Evolutionary conservation across 2,329 filamentous ascomycete genomes (phyloP).

Genomic region (Ophiocordyceps camponoti-leonardi): DNA sequence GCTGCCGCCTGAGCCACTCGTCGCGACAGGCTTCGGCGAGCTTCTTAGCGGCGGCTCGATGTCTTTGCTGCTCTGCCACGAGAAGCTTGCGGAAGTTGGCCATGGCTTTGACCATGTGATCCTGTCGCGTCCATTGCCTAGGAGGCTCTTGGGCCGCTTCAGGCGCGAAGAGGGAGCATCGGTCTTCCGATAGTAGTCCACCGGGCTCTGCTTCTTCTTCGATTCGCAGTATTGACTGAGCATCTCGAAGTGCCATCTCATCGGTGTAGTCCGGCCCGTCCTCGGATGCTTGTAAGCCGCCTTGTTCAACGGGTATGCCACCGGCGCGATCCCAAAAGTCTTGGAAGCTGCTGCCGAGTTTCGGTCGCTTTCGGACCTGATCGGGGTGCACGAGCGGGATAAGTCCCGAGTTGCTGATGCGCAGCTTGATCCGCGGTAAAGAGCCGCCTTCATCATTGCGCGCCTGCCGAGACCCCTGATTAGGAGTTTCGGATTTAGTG

Average conservation of each 20-base stretch:
- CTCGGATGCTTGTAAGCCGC: conserved; percentile 36
- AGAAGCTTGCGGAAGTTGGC: conserved; percentile 68
- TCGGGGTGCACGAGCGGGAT: conserved; percentile 44
- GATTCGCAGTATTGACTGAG: conserved; percentile 48
- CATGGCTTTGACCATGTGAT: conserved; percentile 69
- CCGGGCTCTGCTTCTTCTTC: conserved; percentile 59
- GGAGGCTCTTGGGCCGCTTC: conserved; percentile 57
- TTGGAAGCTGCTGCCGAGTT: conserved; percentile 34
- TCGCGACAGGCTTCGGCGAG: conserved; percentile 64
- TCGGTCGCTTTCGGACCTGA: conserved; percentile 34
- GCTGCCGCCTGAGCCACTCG: conserved; percentile 56
- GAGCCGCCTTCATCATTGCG: conserved; percentile 10
- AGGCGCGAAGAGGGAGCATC: conserved; percentile 56
- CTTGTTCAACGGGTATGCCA: conserved; percentile 36
- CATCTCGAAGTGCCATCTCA: conserved; percentile 50
- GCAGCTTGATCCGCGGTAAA: conserved; percentile 31
- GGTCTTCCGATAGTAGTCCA: conserved; percentile 52
- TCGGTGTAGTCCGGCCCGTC: conserved; percentile 40
- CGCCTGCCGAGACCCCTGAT: conserved; percentile 3
- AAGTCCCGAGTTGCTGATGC: conserved; percentile 17
- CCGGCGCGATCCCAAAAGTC: conserved; percentile 38
- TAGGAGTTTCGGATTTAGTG: conserved; percentile 3
- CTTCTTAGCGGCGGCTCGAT: conserved; percentile 60
- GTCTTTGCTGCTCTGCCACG: conserved; percentile 59
- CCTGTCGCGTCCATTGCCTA: conserved; percentile 69